phyloP scores from a whole-genome alignment of 441 rosid species.

The Adansonia madagascariensis region DNA sequence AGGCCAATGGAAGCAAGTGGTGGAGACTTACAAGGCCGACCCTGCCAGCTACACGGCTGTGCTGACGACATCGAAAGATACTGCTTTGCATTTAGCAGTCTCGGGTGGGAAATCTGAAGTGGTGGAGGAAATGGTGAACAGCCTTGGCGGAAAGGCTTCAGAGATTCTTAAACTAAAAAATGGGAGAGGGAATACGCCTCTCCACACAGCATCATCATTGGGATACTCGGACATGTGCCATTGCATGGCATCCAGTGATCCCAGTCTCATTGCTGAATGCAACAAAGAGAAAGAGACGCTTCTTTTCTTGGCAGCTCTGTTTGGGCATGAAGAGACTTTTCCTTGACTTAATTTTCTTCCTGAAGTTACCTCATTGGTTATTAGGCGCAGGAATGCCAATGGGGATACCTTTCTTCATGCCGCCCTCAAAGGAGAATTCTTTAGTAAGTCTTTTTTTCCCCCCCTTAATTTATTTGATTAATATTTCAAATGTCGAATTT shows the following conservation, averaged over 20 bases:
- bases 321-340: conserved; percentile 31
- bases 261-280: not conserved
- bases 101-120: conserved; percentile 24
- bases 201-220: conserved; percentile 36
- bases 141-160: not conserved
- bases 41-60: not conserved
- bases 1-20: not conserved
- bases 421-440: conserved; percentile 34
- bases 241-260: conserved; percentile 12
- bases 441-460: conserved; percentile 24
- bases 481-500: too few species aligned
- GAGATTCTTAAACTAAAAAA: conserved; percentile 25
- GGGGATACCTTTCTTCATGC: conserved; percentile 41
- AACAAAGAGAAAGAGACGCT: conserved; percentile 25
- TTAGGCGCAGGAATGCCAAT: not conserved
- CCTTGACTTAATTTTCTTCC: conserved; percentile 26
- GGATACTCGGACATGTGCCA: conserved; percentile 37
- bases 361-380: not conserved
- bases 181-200: conserved; percentile 38
- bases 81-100: conserved; percentile 42
- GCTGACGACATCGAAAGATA: conserved; percentile 35
- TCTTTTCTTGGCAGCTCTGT: conserved; percentile 32
- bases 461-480: too few species aligned
- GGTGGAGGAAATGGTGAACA: conserved; percentile 22
- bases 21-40: not conserved